Evolutionary conservation across 768 basidiomycete species (phyloP).

Genomic region (Rhodocollybia butyracea): DNA sequence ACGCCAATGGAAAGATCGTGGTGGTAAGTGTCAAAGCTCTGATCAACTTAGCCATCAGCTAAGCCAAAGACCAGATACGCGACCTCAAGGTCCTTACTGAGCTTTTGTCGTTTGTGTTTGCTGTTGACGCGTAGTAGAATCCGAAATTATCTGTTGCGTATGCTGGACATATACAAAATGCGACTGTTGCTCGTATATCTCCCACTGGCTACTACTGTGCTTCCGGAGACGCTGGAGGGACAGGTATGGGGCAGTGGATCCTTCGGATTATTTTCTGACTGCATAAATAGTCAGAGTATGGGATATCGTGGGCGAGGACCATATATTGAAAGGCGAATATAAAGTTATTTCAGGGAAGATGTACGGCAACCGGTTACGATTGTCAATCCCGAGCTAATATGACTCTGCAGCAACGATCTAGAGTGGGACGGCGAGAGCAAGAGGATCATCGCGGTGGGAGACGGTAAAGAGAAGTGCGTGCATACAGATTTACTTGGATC

Average conservation of each 20-base stretch:
- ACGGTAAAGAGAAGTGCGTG: conserved; percentile 81
- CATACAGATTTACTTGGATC: neutral
- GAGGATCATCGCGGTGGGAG: conserved; percentile 92
- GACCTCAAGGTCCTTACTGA: conserved; percentile 67
- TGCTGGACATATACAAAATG: conserved; percentile 76
- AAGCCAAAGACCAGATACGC: conserved; percentile 53
- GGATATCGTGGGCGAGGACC: conserved; percentile 88
- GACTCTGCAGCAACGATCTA: conserved; percentile 71
- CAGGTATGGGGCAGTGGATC: conserved; percentile 43
- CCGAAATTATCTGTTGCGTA: conserved; percentile 62
- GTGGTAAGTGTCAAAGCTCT: conserved; percentile 56
- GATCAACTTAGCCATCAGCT: neutral
- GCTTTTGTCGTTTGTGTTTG: neutral
- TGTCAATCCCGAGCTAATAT: neutral
- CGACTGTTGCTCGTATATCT: conserved; percentile 88
- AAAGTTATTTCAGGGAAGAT: conserved; percentile 69
- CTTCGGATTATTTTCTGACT: neutral
- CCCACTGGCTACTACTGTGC: conserved; percentile 96
- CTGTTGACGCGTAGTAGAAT: conserved; percentile 44
- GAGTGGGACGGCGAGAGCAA: conserved; percentile 97
- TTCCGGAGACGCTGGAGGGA: conserved; percentile 80
- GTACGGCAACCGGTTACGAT: conserved; percentile 36
- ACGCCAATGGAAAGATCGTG: conserved; percentile 80
- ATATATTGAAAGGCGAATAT: conserved; percentile 78
- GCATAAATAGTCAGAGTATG: conserved; percentile 71